phyloP scores from a whole-genome alignment of 768 basidiomycete genomes.

The Chalciporus piperatus region DNA sequence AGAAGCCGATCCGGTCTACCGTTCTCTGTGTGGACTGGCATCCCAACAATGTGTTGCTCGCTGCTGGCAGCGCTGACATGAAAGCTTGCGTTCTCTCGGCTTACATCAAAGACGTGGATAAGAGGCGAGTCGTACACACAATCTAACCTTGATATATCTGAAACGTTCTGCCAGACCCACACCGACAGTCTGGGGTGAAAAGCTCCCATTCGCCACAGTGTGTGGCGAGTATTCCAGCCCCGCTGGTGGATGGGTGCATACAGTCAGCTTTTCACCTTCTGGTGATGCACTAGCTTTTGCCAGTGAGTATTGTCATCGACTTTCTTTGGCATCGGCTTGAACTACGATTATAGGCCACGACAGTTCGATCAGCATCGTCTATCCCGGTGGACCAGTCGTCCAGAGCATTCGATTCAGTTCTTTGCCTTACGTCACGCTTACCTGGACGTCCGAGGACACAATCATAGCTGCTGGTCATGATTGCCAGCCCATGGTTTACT shows the following conservation, averaged over 20 bases:
- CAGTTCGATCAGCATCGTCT: slow-evolving; percentile 89
- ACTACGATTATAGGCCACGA: slow-evolving; percentile 72
- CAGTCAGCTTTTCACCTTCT: slow-evolving; percentile 93
- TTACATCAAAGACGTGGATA: slow-evolving; percentile 97
- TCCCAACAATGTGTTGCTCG: slow-evolving; percentile 96
- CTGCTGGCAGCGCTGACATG: slow-evolving; percentile 96
- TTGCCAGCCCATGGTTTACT: slow-evolving; percentile 90
- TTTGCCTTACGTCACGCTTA: slow-evolving; percentile 79
- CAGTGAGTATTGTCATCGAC: slow-evolving; percentile 51
- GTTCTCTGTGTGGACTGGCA: slow-evolving; percentile 97
- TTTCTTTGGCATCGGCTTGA: not conserved
- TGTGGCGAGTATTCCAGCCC: slow-evolving; percentile 92
- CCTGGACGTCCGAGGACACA: slow-evolving; percentile 80
- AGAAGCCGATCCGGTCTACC: slow-evolving; percentile 96
- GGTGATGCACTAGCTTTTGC: slow-evolving; percentile 94
- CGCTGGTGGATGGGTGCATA: slow-evolving; percentile 95
- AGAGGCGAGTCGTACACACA: slow-evolving; percentile 53
- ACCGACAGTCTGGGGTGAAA: slow-evolving; percentile 95
- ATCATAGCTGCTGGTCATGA: slow-evolving; percentile 95
- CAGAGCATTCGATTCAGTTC: slow-evolving; percentile 73
- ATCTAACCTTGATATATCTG: not conserved
- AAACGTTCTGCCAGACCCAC: slow-evolving; percentile 58
- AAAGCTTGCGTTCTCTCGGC: slow-evolving; percentile 97
- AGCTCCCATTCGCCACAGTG: slow-evolving; percentile 95
- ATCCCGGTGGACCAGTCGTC: slow-evolving; percentile 74